Evolutionary conservation across 2,329 filamentous ascomycete genomes (phyloP).

Genomic region (Trichoderma cornu-damae): DNA sequence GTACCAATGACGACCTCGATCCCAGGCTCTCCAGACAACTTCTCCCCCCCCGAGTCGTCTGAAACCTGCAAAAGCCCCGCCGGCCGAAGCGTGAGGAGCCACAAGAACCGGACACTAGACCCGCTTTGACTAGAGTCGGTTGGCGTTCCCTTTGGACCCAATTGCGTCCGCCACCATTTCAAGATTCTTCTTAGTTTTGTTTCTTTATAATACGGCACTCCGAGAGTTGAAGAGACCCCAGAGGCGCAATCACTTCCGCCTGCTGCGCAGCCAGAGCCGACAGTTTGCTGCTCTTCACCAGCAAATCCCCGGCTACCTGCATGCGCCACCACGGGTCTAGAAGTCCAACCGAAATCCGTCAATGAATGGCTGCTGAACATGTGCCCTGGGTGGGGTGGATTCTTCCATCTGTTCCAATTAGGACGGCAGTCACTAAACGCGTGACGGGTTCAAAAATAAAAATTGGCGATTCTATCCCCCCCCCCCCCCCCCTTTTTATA

Average conservation of each 20-base stretch:
- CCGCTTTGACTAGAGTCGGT: constrained; percentile 4
- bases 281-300: not conserved
- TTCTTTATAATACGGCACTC: not conserved
- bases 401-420: no score
- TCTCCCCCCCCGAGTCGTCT: not conserved
- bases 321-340: constrained; percentile 13
- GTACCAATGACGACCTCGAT: constrained; percentile 10
- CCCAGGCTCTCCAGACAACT: constrained; percentile 1
- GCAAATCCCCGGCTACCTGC: constrained; percentile 3
- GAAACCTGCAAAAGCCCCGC: not conserved
- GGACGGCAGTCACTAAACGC: no score
- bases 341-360: not conserved
- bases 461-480: no score
- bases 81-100: constrained; percentile 4
- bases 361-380: not conserved
- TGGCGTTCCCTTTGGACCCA: not conserved
- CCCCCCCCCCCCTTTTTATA: no score
- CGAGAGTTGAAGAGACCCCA: not conserved
- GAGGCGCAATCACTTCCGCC: not conserved
- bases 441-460: no score
- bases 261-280: not conserved
- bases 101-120: constrained; percentile 8
- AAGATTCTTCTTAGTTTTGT: not conserved
- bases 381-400: no score
- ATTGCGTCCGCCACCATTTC: not conserved